Evolutionary conservation across 1,284 basidiomycete genomes (phyloP).

Genomic region (Malassezia yamatoensis): DNA sequence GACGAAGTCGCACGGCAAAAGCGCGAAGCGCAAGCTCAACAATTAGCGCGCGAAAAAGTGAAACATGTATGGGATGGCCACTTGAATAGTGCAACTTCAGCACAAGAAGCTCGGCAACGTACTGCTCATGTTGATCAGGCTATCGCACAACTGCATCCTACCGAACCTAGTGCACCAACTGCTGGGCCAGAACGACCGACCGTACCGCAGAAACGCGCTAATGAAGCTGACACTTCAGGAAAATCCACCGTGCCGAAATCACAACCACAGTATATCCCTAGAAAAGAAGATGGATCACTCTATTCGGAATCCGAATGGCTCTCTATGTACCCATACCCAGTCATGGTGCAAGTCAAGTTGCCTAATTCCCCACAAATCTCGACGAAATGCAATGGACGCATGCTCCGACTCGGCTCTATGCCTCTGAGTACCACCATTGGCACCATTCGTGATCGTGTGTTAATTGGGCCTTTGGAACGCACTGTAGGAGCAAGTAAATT

Average conservation of each 20-base stretch:
- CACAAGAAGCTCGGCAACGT: conserved; percentile 26
- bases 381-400: conserved; percentile 27
- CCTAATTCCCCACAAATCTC: conserved; percentile 20
- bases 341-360: conserved; percentile 24
- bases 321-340: conserved; percentile 26
- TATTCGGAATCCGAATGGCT: conserved; percentile 34
- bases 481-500: conserved; percentile 37
- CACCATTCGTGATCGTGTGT: conserved; percentile 33
- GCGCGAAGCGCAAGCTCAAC: conserved; percentile 34
- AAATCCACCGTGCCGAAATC: neutral
- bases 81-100: conserved; percentile 23
- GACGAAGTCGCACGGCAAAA: conserved; percentile 32
- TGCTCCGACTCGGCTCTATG: conserved; percentile 22
- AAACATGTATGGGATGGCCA: conserved; percentile 47
- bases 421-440: conserved; percentile 22
- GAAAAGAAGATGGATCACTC: conserved; percentile 22
- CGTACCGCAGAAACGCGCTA: conserved; percentile 16
- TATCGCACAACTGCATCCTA: conserved; percentile 21
- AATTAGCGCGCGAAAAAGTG: conserved; percentile 37
- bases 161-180: conserved; percentile 6
- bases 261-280: conserved; percentile 6
- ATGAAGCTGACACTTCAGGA: neutral
- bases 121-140: conserved; percentile 27
- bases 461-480: conserved; percentile 27
- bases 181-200: conserved; percentile 7